phyloP scores from a whole-genome alignment of 345 rosid genomes.

The Raphanus sativus region DNA sequence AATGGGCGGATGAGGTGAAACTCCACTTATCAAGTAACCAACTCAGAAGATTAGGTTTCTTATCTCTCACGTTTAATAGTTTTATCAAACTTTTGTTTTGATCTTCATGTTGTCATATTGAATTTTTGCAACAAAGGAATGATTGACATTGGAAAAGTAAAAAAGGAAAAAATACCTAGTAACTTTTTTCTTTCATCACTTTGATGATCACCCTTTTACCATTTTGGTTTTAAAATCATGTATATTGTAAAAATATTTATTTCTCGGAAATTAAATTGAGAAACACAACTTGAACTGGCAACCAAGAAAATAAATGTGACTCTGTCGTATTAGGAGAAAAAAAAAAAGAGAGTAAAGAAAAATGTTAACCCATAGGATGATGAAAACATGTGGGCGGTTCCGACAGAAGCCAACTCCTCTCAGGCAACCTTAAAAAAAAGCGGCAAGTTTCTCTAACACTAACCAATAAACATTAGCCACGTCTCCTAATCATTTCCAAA shows the following conservation, averaged over 20 bases:
- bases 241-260: no score
- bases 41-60: neutral
- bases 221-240: no score
- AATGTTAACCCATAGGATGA: constrained; percentile 21
- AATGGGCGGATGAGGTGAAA: neutral
- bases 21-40: neutral
- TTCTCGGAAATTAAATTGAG: neutral
- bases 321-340: neutral
- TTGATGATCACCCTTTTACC: no score
- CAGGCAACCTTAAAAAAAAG: constrained; percentile 26
- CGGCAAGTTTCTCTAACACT: neutral
- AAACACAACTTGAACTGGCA: neutral
- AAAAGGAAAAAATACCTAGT: no score
- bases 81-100: neutral
- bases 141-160: no score
- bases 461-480: constrained; percentile 27
- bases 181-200: no score
- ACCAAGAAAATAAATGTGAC: neutral
- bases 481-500: constrained; percentile 47
- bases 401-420: constrained; percentile 17
- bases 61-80: neutral
- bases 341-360: neutral
- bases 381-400: constrained; percentile 35
- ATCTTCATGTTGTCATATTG: neutral
- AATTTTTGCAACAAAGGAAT: neutral